These are phyloP conservation scores for Cercospora canescens DNA, from an alignment of 2,329 filamentous ascomycete genomes.

Conservation along the genomic window DNA sequence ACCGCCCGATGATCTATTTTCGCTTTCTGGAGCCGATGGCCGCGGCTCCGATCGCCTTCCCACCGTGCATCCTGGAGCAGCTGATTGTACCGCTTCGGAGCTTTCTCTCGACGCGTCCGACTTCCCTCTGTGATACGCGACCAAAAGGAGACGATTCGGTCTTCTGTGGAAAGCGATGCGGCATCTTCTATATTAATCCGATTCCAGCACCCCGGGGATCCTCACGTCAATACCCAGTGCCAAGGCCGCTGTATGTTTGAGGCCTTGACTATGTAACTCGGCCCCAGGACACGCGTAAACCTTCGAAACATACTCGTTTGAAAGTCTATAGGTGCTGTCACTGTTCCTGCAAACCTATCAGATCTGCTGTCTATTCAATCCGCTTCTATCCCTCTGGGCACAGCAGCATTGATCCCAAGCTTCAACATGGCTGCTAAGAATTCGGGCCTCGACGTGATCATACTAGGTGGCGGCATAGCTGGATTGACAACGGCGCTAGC, in stretches of 20 bases:
- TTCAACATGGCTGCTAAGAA: slow-evolving; percentile 32
- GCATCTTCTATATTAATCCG: slow-evolving; percentile 4
- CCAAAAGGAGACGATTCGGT: not conserved
- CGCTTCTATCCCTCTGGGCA: not conserved
- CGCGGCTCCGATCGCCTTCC: not conserved
- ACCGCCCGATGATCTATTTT: not conserved
- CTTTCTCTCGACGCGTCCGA: not conserved
- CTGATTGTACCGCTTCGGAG: not conserved
- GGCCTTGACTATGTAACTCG: slow-evolving; percentile 3
- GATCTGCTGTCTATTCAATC: not conserved
- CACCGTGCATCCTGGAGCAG: not conserved
- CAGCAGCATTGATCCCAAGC: not conserved
- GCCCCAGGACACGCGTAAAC: not conserved
- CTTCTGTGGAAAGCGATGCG: not conserved
- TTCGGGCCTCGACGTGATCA: slow-evolving; percentile 42
- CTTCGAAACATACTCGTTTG: not conserved
- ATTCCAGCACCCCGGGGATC: not conserved
- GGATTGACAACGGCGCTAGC: slow-evolving; percentile 53
- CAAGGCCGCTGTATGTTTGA: not conserved
- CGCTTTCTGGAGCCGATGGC: not conserved
- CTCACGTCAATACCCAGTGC: not conserved
- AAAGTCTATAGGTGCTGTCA: not conserved
- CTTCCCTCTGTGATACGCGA: not conserved
- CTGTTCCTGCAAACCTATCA: not conserved
- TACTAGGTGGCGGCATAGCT: slow-evolving; percentile 55